Conservation (phyloP, 768 basidiomycete species). For the Collybia sp. region DNA sequence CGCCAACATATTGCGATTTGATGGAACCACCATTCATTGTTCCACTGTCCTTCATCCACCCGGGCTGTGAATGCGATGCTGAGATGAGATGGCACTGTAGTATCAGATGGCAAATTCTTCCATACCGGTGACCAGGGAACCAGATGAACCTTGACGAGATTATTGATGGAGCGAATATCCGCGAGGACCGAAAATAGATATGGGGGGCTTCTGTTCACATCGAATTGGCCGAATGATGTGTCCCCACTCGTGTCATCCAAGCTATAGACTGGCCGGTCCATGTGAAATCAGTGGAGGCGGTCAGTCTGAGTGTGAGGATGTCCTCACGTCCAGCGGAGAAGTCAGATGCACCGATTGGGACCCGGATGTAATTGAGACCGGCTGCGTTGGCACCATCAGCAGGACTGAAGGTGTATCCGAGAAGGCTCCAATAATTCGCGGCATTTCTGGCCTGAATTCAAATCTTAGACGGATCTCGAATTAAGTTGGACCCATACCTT, state of each 20-base stretch:
- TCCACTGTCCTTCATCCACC: too few relatives aligned
- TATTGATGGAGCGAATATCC: constrained; percentile 61
- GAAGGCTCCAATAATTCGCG: constrained; percentile 51
- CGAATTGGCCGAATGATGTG: constrained; percentile 52
- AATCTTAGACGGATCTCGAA: background rate
- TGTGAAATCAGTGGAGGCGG: background rate
- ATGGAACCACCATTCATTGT: too few relatives aligned
- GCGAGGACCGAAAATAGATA: constrained; percentile 58
- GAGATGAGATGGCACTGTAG: too few relatives aligned
- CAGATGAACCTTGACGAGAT: constrained; percentile 47
- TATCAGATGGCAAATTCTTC: too few relatives aligned
- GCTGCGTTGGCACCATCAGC: constrained; percentile 59
- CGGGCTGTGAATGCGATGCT: too few relatives aligned
- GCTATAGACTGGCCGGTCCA: constrained; percentile 44
- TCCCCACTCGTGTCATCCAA: constrained; percentile 63
- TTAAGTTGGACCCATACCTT: constrained; percentile 39
- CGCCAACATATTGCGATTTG: constrained; percentile 66
- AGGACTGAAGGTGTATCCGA: constrained; percentile 58
- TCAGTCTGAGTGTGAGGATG: too few relatives aligned
- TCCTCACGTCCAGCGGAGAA: constrained; percentile 41
- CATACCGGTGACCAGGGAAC: constrained; percentile 73
- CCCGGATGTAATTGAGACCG: constrained; percentile 64
- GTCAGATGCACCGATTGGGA: constrained; percentile 71
- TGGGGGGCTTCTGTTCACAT: constrained; percentile 52
- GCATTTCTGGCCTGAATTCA: constrained; percentile 39